phyloP scores from a whole-genome alignment of 2,329 filamentous ascomycete genomes.

The Claviceps digitariae region DNA sequence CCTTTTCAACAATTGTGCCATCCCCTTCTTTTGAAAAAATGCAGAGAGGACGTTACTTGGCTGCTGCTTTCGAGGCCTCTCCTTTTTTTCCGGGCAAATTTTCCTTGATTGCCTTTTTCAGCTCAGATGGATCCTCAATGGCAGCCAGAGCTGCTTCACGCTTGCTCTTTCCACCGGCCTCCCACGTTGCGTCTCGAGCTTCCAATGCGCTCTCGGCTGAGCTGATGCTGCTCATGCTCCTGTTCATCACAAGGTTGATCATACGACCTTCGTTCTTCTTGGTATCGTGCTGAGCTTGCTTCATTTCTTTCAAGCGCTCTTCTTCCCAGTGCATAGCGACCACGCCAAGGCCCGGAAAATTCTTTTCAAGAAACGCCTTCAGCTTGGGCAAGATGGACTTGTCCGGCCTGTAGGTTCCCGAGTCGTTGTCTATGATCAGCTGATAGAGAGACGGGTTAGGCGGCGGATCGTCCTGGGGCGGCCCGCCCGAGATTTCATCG shows the following conservation, averaged over 20 bases:
- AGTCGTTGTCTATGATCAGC: constrained; percentile 89
- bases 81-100: constrained; percentile 14
- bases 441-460: constrained; percentile 52
- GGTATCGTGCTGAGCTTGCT: constrained; percentile 56
- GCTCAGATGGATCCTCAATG: constrained; percentile 33
- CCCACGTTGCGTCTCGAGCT: constrained; percentile 26
- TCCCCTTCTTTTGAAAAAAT: not conserved
- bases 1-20: no score
- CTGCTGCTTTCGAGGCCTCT: not conserved
- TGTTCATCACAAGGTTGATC: constrained; percentile 43
- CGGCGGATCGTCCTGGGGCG: constrained; percentile 29
- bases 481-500: constrained; percentile 31
- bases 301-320: constrained; percentile 58
- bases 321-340: constrained; percentile 67
- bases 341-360: constrained; percentile 67
- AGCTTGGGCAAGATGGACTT: constrained; percentile 60
- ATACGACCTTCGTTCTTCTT: constrained; percentile 52
- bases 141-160: constrained; percentile 37
- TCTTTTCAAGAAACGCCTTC: constrained; percentile 52
- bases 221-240: constrained; percentile 38
- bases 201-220: constrained; percentile 40
- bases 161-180: constrained; percentile 32
- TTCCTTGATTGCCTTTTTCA: constrained; percentile 24
- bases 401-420: constrained; percentile 83
- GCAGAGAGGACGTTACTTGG: not conserved